Conservation (phyloP, 2,329 filamentous ascomycete species). For the Calonectria ilicicola region DNA sequence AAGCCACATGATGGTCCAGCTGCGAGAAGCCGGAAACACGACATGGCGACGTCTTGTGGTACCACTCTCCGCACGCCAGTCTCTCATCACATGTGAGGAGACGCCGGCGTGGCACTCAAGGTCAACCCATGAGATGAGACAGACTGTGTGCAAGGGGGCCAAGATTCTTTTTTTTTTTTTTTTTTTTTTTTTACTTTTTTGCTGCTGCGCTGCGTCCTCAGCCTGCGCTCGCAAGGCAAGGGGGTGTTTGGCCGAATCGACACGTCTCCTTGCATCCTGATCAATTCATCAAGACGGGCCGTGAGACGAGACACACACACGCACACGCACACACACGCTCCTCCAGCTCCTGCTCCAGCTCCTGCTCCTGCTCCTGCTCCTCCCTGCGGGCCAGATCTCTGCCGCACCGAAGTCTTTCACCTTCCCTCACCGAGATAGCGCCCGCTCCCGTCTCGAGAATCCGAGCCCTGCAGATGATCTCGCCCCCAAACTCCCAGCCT, state of each 20-base stretch:
- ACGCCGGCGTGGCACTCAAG: slow-evolving; percentile 1
- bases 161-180: neutral
- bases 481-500: slow-evolving; percentile 33
- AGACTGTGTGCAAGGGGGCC: neutral
- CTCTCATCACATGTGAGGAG: slow-evolving; percentile 13
- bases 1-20: slow-evolving; percentile 1
- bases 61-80: slow-evolving; percentile 3
- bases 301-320: neutral
- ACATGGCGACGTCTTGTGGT: slow-evolving; percentile 19
- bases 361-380: neutral
- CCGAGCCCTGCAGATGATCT: slow-evolving; percentile 21
- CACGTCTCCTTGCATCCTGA: neutral
- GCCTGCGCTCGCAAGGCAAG: neutral
- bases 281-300: neutral
- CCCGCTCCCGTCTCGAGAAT: neutral
- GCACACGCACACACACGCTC: neutral
- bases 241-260: neutral
- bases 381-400: slow-evolving; percentile 9
- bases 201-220: neutral
- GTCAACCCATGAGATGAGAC: neutral
- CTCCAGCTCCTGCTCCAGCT: too few species aligned
- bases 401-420: neutral
- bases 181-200: too few species aligned
- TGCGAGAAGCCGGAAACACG: slow-evolving; percentile 3
- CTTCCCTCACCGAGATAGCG: slow-evolving; percentile 14